phyloP scores from a whole-genome alignment of 1,284 basidiomycete species.

The Bondarzewia mesenterica region DNA sequence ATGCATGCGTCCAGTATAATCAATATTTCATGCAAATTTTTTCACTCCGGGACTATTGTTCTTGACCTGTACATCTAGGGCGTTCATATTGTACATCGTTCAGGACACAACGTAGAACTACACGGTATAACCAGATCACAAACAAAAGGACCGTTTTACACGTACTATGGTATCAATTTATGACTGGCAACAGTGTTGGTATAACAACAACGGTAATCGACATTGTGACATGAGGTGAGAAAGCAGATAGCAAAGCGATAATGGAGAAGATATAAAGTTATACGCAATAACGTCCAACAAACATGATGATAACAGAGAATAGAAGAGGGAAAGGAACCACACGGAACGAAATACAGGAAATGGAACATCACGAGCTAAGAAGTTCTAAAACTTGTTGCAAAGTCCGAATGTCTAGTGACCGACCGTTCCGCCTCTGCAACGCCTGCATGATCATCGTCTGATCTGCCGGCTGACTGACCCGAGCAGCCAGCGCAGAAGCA shows the following conservation, averaged over 20 bases:
- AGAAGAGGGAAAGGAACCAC: neutral
- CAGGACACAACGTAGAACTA: neutral
- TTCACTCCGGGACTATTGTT: too few relatives aligned
- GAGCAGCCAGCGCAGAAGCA: slow-evolving; percentile 44
- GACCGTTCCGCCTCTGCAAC: slow-evolving; percentile 20
- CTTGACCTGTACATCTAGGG: slow-evolving; percentile 1
- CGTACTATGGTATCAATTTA: slow-evolving; percentile 15
- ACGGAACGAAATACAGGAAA: neutral
- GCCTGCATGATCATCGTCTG: slow-evolving; percentile 19
- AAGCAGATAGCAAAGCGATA: slow-evolving; percentile 2
- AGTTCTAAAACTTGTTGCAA: slow-evolving; percentile 25
- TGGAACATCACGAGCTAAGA: slow-evolving; percentile 5
- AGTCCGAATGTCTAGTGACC: slow-evolving; percentile 39
- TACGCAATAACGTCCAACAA: neutral
- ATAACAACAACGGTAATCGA: slow-evolving; percentile 6
- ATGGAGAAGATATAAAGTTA: slow-evolving; percentile 5
- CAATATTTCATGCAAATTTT: too few relatives aligned
- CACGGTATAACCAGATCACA: slow-evolving; percentile 8
- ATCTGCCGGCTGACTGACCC: slow-evolving; percentile 14
- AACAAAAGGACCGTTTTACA: slow-evolving; percentile 4
- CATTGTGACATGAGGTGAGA: neutral
- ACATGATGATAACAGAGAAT: neutral
- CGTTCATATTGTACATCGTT: neutral
- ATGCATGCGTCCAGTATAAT: too few relatives aligned
- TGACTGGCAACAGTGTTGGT: slow-evolving; percentile 9